Base-by-base conservation (phyloP, 352 stramenopile species). In the Pythium monospermum region DNA sequence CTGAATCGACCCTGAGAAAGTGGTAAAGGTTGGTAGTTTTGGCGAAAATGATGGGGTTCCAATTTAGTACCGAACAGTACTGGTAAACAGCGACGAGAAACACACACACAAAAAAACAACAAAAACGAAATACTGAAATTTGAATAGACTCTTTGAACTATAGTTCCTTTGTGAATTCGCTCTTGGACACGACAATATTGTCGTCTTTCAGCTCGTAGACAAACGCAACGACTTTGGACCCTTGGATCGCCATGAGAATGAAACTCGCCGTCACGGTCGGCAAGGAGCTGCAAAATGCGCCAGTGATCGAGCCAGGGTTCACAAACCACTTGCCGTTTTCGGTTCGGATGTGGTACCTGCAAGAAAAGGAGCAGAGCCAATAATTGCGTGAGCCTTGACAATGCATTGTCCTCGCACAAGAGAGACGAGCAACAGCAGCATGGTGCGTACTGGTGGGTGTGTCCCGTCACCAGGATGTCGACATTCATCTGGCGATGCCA, bases 191-290 rank as follows among this genome's bases (percentile, higher is more conserved):
- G 15, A 85, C 78, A 23, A 92, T 82, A 49, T 85, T 83, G 48
- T 85, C 85, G 13, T 57, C 70, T 41, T 88, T 85, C 48, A 96
- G 75, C 61, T 97, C 88, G 68, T 99, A 99, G 1, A 99, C 81
- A 68, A 99, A 99, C 35, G 90, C 96, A 3, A 99, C 94, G 31
- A 98, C 85, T 64, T 98, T 98, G 32, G 56, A 59, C 1, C 91
- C 96, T 61, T 99, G 95, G 42, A 99, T 83, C n/a, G 96, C 96
- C 67, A 99, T 89, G 49, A 99, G 83, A 64, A 99, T 96, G 58
- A 99, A 99, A 38, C 94, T 98, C 19, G 97, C 96, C 28, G 79
- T 82, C 11, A 96, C 74, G 31, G 93, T 71, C 53, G 66, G 81
- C 1, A 72, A 60, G 19, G 81, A 67, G 36, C 85, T 83, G 23